Evolutionary conservation across 179 eudicot genomes (phyloP).

Genomic region (Beta lomatogona): DNA sequence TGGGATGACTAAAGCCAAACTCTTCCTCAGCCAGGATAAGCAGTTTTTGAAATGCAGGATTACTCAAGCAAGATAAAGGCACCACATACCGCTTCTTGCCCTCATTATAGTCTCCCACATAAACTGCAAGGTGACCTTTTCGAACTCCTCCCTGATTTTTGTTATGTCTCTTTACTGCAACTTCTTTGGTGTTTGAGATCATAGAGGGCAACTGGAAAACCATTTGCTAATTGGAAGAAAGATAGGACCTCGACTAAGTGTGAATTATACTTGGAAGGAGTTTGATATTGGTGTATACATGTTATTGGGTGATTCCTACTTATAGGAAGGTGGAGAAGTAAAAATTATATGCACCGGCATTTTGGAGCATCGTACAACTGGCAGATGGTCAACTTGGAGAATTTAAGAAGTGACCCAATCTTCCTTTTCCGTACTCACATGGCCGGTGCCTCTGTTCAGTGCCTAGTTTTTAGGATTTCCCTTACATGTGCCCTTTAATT

Average conservation of each 20-base stretch:
- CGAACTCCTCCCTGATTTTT: conserved; percentile 42
- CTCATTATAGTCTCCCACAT: conserved; percentile 33
- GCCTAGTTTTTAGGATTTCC: conserved; percentile 14
- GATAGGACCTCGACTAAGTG: neutral
- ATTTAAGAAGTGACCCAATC: conserved; percentile 23
- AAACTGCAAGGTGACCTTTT: conserved; percentile 52
- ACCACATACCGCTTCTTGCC: conserved; percentile 41
- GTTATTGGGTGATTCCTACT: conserved; percentile 23
- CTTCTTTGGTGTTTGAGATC: conserved; percentile 33
- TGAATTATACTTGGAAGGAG: conserved; percentile 10
- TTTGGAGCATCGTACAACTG: conserved; percentile 17
- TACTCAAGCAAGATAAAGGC: conserved; percentile 42
- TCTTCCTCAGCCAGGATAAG: conserved; percentile 42
- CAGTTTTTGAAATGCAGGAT: conserved; percentile 39
- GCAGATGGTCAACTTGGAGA: conserved; percentile 20
- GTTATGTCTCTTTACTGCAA: conserved; percentile 22
- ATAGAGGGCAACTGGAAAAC: conserved; percentile 30
- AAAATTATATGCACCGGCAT: conserved; percentile 3
- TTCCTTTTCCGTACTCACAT: conserved; percentile 35
- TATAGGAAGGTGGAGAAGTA: conserved; percentile 23
- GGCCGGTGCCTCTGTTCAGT: conserved; percentile 41
- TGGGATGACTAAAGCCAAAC: conserved; percentile 43
- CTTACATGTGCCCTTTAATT: conserved; percentile 29
- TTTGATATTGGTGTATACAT: conserved; percentile 20
- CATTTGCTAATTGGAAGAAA: conserved; percentile 21